These are phyloP conservation scores for Globisporangium carolinianum DNA, from an alignment of 352 stramenopile genomes.

Conservation along the genomic window DNA sequence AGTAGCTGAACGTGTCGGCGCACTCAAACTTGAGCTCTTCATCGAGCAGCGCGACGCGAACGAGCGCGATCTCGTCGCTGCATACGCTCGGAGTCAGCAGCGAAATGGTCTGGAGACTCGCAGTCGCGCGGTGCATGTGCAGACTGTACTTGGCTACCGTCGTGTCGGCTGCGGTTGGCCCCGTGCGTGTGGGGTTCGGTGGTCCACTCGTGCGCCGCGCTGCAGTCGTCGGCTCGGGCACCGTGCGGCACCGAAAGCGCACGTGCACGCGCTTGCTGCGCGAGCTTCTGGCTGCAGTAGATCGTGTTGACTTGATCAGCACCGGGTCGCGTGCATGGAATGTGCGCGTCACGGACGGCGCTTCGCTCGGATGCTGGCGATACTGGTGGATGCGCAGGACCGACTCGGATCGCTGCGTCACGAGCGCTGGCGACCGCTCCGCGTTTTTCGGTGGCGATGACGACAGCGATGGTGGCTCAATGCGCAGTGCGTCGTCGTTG, in stretches of 20 bases:
- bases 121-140: constrained; percentile 3
- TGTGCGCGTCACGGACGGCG: neutral
- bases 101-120: constrained; percentile 10
- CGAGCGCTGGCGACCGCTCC: neutral
- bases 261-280: constrained; percentile 15
- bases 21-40: constrained; percentile 59
- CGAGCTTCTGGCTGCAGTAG: neutral
- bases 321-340: neutral
- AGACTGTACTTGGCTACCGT: constrained; percentile 1
- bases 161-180: neutral
- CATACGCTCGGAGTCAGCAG: neutral
- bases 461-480: constrained; percentile 1
- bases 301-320: neutral
- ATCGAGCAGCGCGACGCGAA: constrained; percentile 47
- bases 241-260: constrained; percentile 13
- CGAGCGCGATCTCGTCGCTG: constrained; percentile 13
- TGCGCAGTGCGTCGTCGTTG: constrained; percentile 24
- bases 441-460: neutral
- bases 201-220: constrained; percentile 2
- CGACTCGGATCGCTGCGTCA: neutral
- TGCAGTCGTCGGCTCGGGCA: neutral
- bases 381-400: constrained; percentile 1
- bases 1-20: constrained; percentile 84
- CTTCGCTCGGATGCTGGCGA: neutral
- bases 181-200: neutral